phyloP scores from a whole-genome alignment of 306 rosid genomes.

The Hylodesmum podocarpum region DNA sequence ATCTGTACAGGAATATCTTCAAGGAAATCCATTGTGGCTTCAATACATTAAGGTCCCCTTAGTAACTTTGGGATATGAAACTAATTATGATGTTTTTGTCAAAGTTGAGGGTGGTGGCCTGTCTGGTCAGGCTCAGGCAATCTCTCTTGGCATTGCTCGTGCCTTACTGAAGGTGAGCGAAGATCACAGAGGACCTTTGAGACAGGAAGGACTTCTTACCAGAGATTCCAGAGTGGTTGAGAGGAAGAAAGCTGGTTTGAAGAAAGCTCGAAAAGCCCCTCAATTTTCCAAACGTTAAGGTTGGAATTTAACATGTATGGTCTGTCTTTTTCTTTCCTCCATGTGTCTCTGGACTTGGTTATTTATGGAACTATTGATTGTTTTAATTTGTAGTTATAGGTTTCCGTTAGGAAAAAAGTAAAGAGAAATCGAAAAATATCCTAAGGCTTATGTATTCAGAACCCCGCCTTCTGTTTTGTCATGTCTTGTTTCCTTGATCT shows the following conservation, averaged over 20 bases:
- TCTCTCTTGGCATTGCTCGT: conserved; percentile 92
- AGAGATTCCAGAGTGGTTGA: conserved; percentile 95
- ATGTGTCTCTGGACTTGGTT: conserved; percentile 24
- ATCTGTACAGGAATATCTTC: conserved; percentile 78
- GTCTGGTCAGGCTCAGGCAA: conserved; percentile 97
- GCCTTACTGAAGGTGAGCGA: conserved; percentile 88
- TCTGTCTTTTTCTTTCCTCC: background rate
- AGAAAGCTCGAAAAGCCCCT: conserved; percentile 99
- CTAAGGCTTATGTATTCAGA: conserved; percentile 17
- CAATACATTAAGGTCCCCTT: conserved; percentile 80
- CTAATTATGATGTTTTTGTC: conserved; percentile 79
- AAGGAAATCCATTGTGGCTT: conserved; percentile 93
- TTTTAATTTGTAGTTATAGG: conserved; percentile 21
- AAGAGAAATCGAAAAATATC: conserved; percentile 7
- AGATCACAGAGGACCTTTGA: conserved; percentile 76
- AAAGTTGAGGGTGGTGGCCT: conserved; percentile 96
- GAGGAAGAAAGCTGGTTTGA: conserved; percentile 93
- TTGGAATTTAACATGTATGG: conserved; percentile 24
- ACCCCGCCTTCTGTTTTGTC: conserved; percentile 9
- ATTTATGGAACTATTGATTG: conserved; percentile 19
- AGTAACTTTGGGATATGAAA: conserved; percentile 77
- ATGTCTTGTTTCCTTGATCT: conserved; percentile 6
- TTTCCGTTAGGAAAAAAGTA: conserved; percentile 4
- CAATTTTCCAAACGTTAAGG: conserved; percentile 93
- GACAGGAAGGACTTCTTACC: conserved; percentile 86